Evolutionary conservation across 164 flowering plant genomes (phyloP), one percentile per base, ranked within the genome.

Genomic region (Magnolia changhungtana): DNA sequence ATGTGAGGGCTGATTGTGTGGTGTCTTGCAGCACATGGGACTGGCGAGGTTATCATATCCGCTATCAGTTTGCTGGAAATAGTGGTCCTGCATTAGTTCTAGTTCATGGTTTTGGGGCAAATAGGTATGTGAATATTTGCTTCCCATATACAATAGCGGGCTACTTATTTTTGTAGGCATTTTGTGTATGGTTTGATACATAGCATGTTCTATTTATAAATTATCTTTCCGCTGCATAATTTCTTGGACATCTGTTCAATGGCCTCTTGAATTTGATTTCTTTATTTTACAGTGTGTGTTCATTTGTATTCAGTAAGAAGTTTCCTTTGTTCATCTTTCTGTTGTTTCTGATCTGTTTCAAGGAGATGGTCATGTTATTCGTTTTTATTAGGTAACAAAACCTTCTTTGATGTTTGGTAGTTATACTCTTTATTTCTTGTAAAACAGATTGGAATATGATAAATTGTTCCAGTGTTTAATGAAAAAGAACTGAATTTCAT

Each of bases 41-140:
- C 5, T 95, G 99, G 98, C 85, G 88, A 73, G 96, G 89, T 66
- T 95, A 91, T 82, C 87, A 90, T 0, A 89, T 95, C 76, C 93
- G 95, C 50, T 95, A 93, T 76, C 98, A 95, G 77, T 85, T 58
- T 79, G 79, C 90, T 67, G 99, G 99, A 59, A 81, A 75, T 77
- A 77, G 65, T 64, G 99, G 98, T 4, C 98, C 98, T 72, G 93
- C 98, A 49, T 75, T 95, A 69, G 89, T 95, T 82, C 80, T 93
- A 27, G 82, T 95, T 73, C 99, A 93, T 84, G 99, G 99, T 75
- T 95, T 95, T 83, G 99, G 99, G 79, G 98, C 99, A 82, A 95
- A 93, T 97, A 92, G 98, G 98, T 95, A 81, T 66, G 82, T 80
- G 72, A 72, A 83, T 81, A 37, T 37, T 37, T 37, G 81, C 81